Conservation (phyloP, 352 stramenopile genomes). For the Phytophthora aleatoria region DNA sequence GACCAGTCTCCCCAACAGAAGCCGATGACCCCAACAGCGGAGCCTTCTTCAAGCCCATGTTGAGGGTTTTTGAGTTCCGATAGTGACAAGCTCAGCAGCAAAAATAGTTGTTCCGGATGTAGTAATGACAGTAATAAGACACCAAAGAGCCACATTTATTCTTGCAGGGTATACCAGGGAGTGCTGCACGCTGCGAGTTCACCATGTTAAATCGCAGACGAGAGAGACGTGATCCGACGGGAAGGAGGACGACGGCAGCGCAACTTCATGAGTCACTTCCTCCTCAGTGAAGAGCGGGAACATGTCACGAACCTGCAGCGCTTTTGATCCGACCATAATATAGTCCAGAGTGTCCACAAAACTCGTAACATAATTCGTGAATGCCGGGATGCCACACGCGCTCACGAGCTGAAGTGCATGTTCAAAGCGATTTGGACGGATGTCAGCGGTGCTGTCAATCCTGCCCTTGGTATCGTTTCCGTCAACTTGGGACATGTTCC, state of each 20-base stretch:
- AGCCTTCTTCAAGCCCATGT: constrained; percentile 35
- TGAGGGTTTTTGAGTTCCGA: neutral
- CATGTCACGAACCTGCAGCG: constrained; percentile 44
- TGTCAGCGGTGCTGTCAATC: neutral
- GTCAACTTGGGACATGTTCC: constrained; percentile 32
- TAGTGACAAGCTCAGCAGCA: neutral
- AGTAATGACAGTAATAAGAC: too few species aligned
- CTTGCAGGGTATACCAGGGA: neutral
- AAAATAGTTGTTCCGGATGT: constrained; percentile 16
- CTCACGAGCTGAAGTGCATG: constrained; percentile 58
- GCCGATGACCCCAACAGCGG: constrained; percentile 19
- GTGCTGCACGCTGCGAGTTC: neutral
- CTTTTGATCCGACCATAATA: constrained; percentile 51
- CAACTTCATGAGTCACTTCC: constrained; percentile 63
- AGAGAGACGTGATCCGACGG: constrained; percentile 83
- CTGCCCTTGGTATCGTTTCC: constrained; percentile 6
- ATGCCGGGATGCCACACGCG: constrained; percentile 64
- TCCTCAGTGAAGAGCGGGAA: constrained; percentile 71
- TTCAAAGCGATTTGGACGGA: constrained; percentile 34
- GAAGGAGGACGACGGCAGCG: constrained; percentile 72
- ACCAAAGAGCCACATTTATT: neutral
- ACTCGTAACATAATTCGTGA: constrained; percentile 70
- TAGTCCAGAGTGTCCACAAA: constrained; percentile 81
- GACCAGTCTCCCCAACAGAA: constrained; percentile 18
- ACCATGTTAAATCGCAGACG: constrained; percentile 69